phyloP scores from a whole-genome alignment of 441 rosid species.

The Mallotus japonicus region DNA sequence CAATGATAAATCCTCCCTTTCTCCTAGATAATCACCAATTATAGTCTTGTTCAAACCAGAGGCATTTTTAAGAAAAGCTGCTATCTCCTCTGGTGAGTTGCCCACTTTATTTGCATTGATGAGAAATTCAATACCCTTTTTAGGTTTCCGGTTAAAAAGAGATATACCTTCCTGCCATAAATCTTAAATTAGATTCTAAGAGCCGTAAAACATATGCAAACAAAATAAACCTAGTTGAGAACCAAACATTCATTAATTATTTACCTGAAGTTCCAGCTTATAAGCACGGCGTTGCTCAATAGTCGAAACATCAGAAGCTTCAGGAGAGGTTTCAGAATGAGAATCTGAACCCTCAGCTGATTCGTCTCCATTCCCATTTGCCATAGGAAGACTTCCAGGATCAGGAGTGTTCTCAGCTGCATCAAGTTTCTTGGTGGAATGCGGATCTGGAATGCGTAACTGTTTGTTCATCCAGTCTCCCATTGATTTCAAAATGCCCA shows the following conservation, averaged over 20 bases:
- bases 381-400: conserved; percentile 53
- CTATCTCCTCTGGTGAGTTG: conserved; percentile 91
- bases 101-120: conserved; percentile 96
- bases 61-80: conserved; percentile 81
- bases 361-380: conserved; percentile 84
- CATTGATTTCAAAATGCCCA: conserved; percentile 89
- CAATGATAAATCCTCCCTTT: conserved; percentile 86
- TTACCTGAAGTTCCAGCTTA: conserved; percentile 98
- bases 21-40: conserved; percentile 98
- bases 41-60: conserved; percentile 84
- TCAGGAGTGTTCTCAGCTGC: conserved; percentile 57
- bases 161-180: conserved; percentile 99
- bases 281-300: conserved; percentile 99
- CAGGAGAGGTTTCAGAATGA: conserved; percentile 78
- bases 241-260: conserved; percentile 10
- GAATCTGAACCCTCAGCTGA: conserved; percentile 76
- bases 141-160: conserved; percentile 94
- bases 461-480: conserved; percentile 99
- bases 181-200: conserved; percentile 40
- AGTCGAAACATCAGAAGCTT: conserved; percentile 77
- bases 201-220: conserved; percentile 19
- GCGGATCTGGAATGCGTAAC: conserved; percentile 77
- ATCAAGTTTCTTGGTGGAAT: conserved; percentile 61
- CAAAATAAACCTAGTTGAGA: conserved; percentile 12
- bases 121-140: conserved; percentile 94